Conservation (phyloP, 306 rosid species). For the Rosa lucieae region DNA sequence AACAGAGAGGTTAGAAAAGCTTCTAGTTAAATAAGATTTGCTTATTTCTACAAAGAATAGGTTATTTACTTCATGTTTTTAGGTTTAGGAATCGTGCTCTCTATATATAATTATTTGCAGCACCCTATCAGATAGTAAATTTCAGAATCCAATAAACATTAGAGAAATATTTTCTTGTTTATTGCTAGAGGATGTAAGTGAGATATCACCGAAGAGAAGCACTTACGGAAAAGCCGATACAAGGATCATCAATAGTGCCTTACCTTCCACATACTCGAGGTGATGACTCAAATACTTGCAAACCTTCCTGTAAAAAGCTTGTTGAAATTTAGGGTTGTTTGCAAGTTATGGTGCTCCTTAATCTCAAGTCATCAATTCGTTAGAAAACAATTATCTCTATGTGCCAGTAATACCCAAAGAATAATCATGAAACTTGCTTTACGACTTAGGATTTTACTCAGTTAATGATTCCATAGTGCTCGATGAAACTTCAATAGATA, state of each 20-base stretch:
- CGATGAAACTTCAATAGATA: not conserved
- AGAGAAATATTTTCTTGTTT: not conserved
- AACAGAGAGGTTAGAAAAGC: not conserved
- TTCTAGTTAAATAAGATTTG: no score
- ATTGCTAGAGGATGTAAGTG: not conserved
- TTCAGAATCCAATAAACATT: no score
- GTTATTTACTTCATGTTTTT: not conserved
- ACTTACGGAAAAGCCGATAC: not conserved
- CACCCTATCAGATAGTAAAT: not conserved
- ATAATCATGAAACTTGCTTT: not conserved
- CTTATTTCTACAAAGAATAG: not conserved
- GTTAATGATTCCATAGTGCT: not conserved
- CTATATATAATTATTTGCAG: not conserved
- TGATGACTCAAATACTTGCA: not conserved
- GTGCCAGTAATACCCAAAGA: not conserved
- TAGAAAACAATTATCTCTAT: not conserved
- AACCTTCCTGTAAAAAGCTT: not conserved
- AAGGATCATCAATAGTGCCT: not conserved
- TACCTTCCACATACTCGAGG: not conserved
- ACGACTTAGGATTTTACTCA: not conserved
- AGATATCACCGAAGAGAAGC: not conserved
- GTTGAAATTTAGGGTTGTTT: not conserved
- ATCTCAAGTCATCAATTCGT: not conserved
- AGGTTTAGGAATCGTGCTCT: not conserved
- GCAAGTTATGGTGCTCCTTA: not conserved